Evolutionary conservation across 1,284 basidiomycete genomes (phyloP).

Genomic region (Chalciporus sp.): DNA sequence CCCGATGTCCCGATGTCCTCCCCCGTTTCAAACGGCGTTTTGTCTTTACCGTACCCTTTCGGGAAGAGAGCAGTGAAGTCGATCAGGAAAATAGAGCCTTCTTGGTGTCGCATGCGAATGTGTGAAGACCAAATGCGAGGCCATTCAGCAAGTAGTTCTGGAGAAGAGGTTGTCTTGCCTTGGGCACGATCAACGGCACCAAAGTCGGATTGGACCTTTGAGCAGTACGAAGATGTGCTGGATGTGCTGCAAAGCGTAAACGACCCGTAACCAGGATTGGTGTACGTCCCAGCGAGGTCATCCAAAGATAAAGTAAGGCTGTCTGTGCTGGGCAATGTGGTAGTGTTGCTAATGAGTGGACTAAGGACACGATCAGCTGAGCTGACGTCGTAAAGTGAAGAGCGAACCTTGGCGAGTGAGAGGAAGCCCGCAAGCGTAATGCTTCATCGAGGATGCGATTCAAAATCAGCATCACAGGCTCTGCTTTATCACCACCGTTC

Average conservation of each 20-base stretch:
- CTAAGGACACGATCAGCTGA: conserved; percentile 10
- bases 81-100: conserved; percentile 16
- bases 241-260: conserved; percentile 37
- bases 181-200: conserved; percentile 21
- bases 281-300: conserved; percentile 38
- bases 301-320: conserved; percentile 13
- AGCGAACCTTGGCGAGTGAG: conserved; percentile 6
- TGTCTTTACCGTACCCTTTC: conserved; percentile 32
- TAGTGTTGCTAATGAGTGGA: background rate
- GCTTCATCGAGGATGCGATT: conserved; percentile 22
- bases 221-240: conserved; percentile 32
- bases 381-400: background rate
- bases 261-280: conserved; percentile 37
- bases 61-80: conserved; percentile 27
- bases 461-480: conserved; percentile 9
- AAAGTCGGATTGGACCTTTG: conserved; percentile 31
- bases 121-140: conserved; percentile 31
- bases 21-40: conserved; percentile 30
- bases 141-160: conserved; percentile 32
- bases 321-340: background rate
- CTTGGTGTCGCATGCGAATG: conserved; percentile 23
- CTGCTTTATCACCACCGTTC: conserved; percentile 28
- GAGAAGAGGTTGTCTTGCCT: background rate
- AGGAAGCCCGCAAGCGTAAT: conserved; percentile 5
- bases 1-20: conserved; percentile 7